Conservation (phyloP, 164 flowering plant species). For the Akebia trifoliata region DNA sequence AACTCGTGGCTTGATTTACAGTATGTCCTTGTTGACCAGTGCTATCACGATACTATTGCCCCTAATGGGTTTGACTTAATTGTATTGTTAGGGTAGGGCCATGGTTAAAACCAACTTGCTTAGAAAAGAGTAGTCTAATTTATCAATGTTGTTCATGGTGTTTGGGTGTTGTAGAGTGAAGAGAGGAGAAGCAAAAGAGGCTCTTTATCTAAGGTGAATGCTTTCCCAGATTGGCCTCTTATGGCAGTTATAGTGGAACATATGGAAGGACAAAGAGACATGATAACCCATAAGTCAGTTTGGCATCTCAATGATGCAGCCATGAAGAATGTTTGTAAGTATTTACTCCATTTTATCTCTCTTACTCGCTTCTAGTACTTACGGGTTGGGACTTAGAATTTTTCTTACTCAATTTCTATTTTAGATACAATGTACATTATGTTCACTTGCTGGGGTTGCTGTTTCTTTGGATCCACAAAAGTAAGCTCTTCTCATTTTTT, state of each 20-base stretch:
- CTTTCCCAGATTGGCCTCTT: constrained; percentile 66
- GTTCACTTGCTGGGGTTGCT: constrained; percentile 90
- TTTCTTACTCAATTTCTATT: constrained; percentile 4
- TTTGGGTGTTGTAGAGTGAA: constrained; percentile 18
- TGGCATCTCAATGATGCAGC: constrained; percentile 79
- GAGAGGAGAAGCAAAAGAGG: constrained; percentile 32
- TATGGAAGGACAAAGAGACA: constrained; percentile 66
- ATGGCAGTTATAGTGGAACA: constrained; percentile 82
- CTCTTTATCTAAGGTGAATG: constrained; percentile 33
- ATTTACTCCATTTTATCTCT: neutral
- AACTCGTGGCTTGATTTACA: no score
- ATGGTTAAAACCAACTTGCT: no score
- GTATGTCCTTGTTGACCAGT: no score
- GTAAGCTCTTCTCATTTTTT: constrained; percentile 28
- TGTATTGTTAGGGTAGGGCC: no score
- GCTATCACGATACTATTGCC: no score
- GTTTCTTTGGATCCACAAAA: constrained; percentile 81
- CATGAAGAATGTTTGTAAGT: constrained; percentile 84
- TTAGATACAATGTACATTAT: constrained; percentile 72
- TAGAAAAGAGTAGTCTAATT: no score
- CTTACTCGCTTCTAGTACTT: neutral
- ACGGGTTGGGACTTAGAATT: neutral
- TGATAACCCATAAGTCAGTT: constrained; percentile 61
- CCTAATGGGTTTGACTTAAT: no score
- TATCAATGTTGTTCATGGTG: neutral